Base-by-base conservation (phyloP, 2,329 filamentous ascomycete genomes). In the Fusarium sp. region DNA sequence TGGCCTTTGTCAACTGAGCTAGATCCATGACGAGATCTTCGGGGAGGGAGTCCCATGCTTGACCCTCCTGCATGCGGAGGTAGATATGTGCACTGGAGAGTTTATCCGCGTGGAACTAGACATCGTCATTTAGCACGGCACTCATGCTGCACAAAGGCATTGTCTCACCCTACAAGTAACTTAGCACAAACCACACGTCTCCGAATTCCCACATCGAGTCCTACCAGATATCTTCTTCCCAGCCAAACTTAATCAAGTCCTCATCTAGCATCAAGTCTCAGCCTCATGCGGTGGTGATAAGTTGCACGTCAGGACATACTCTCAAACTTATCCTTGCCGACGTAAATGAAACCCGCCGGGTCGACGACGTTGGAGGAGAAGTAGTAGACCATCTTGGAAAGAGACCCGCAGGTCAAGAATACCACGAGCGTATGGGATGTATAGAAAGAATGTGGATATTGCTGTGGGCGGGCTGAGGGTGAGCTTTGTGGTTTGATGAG, bases 251-350 rank as follows among this genome's bases (percentile, higher is more conserved):
- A 78, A 99, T 98, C 73, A 99, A 81, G 72, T 97, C 94, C 85
- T 99, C 96, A 82, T 98, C 96, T 99, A 77, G 28, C 44, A 58
- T 49, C 40, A 43, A 64, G 51, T 53, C 60, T 74, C 59, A 73
- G 71, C 59, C 44, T n/a, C 34, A 42, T 23, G n/a, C 54, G 43
- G 44, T 47, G 52, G 53, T 38, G 42, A 32, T 42, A 40, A 34
- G 10, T 36, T 59, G 56, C 56, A 24, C 47, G 21, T 32, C 24
- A n/a, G 47, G 30, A 73, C 90, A 76, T 85, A 97, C 96, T 99
- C 84, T 99, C 96, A 73, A 96, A 94, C 82, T 99, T 99, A 84
- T 99, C 96, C 81, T 98, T 99, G 79, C 96, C 96, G 61, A 97
- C 93, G 78, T 99, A 99, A 75, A 99, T 89, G 77, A 91, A 94